Evolutionary conservation across 1,284 basidiomycete genomes (phyloP), one percentile per base, ranked within the genome.

Genomic region (Naganishia albida): DNA sequence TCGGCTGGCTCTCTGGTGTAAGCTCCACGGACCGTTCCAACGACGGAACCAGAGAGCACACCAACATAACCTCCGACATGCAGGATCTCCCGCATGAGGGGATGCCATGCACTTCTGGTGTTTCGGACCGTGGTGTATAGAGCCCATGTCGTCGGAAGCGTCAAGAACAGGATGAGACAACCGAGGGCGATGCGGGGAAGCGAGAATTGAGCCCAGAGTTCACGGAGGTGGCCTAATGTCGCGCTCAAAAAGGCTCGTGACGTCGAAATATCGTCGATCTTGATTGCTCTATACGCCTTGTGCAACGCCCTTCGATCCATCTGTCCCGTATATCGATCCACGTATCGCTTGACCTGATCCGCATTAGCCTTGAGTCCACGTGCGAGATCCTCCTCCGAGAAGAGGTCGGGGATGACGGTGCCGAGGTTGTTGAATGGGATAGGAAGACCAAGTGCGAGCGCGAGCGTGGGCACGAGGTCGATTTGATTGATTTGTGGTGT

Each of bases 391-490:
- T 70, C 65, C 16, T 75, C 65, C 49, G 77, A 69, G 76, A 99
- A 98, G 18, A 93, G 80, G 74, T 99, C 94, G 0, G 95, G 95
- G 26, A 99, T 91, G 65, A 96, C 81, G 1, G 84, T 85, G 0
- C 96, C 96, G 16, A 99, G 87, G 72, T 92, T 97, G 79, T 95
- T 97, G 82, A 89, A 98, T 0, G 96, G 96, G 54, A 99, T 89
- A 0, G 93, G 92, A 2, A 96, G 80, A 23, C 95, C 94, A 13
- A 99, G 86, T 8, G 97, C 85, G n/a, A 98, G 84, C 2, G 93
- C 87, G 34, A 99, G 77, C 0, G 93, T 89, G 0, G 95, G 92
- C 0, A 98, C 86, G 39, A 99, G 82, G 78, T 98, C 95, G 71
- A 99, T 96, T 79, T 99, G 96, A 70, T 94, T 88, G 56, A 95